These are phyloP conservation scores for Bruguiera sexangula DNA, from an alignment of 345 rosid genomes.

Conservation along the genomic window DNA sequence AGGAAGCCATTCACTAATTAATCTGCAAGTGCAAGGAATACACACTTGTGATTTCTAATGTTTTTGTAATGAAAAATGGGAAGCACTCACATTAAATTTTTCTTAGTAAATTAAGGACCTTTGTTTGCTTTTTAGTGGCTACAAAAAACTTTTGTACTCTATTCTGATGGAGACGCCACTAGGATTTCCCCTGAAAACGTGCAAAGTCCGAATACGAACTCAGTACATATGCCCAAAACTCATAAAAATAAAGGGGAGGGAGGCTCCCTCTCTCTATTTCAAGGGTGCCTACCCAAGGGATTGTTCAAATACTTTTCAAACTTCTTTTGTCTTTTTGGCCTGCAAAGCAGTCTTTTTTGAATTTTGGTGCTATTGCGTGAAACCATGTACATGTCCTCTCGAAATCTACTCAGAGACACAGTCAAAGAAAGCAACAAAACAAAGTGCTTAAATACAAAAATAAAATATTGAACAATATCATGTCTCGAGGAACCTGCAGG, in stretches of 20 bases:
- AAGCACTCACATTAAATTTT: neutral
- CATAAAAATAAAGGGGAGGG: too few species aligned
- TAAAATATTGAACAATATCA: neutral
- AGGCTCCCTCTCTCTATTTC: too few species aligned
- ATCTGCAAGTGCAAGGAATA: neutral
- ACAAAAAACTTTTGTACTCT: neutral
- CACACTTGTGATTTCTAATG: neutral
- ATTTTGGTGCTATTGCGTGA: neutral
- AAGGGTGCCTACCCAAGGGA: too few species aligned
- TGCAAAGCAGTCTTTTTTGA: conserved; percentile 27
- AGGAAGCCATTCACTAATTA: conserved; percentile 22
- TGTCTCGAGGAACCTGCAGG: neutral
- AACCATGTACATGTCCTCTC: neutral
- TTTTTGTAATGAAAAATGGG: neutral
- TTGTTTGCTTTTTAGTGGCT: neutral
- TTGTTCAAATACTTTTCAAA: conserved; percentile 14
- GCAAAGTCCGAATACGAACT: neutral
- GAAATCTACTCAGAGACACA: neutral
- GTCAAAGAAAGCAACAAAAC: neutral
- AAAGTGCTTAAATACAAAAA: neutral
- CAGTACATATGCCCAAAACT: too few species aligned
- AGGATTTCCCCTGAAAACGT: neutral
- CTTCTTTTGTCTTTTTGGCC: conserved; percentile 19
- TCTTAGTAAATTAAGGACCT: neutral
- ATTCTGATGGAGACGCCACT: neutral